These are phyloP conservation scores for Rhizopogon parksii DNA, from an alignment of 1,284 basidiomycete genomes.

Conservation along the genomic window DNA sequence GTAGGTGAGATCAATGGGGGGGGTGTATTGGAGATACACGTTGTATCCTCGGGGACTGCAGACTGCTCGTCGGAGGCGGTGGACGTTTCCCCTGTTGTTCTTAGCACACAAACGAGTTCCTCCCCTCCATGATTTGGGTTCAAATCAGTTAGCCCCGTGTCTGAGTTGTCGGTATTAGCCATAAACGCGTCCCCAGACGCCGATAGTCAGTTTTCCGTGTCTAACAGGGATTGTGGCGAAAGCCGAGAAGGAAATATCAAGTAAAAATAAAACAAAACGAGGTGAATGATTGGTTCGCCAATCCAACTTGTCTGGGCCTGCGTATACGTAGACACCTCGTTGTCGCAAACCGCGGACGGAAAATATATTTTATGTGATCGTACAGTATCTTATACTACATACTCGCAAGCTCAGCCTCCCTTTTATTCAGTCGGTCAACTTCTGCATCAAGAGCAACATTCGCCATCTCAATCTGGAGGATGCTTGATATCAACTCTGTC, in stretches of 20 bases:
- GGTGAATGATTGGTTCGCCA: no score
- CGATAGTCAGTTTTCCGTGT: conserved; percentile 13
- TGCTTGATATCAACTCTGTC: conserved; percentile 83
- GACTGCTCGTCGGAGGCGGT: conserved; percentile 16
- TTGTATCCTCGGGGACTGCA: conserved; percentile 8
- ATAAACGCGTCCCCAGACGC: conserved; percentile 75
- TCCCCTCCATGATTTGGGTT: conserved; percentile 33
- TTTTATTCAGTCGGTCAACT: conserved; percentile 49
- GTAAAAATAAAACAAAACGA: neutral
- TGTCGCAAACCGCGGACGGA: neutral
- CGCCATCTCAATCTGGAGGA: conserved; percentile 89
- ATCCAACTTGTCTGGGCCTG: neutral
- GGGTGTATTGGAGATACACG: conserved; percentile 8
- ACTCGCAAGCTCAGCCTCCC: conserved; percentile 52
- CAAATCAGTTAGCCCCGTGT: conserved; percentile 36
- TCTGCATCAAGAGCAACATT: conserved; percentile 78
- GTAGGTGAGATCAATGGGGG: conserved; percentile 16
- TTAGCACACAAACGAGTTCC: conserved; percentile 17
- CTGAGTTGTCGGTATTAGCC: conserved; percentile 53
- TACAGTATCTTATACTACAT: conserved; percentile 21
- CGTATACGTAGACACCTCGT: neutral
- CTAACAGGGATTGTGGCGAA: conserved; percentile 6
- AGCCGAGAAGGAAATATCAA: conserved; percentile 6
- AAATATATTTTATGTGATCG: neutral
- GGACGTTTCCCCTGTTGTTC: conserved; percentile 4